Base-by-base conservation (phyloP, 306 rosid genomes). In the Cicer pinnatifidum region DNA sequence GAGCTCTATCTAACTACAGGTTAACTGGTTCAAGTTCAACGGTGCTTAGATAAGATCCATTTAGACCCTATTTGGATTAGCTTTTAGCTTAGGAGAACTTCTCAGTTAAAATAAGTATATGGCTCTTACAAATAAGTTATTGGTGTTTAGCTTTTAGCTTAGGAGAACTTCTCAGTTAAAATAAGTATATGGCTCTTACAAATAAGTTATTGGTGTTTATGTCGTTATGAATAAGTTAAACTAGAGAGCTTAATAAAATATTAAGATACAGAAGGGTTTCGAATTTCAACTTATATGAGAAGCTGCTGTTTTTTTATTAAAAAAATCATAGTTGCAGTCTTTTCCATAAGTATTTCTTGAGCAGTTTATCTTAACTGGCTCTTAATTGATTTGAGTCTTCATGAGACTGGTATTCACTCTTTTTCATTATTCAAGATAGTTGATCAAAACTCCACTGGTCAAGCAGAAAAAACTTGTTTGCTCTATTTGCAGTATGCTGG, bases 341-440 rank as follows among this genome's bases (percentile, higher is more conserved):
- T 41, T 64, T 16, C 8, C 11, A 1, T n/a, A 12, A 11, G 64
- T 58, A 6, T 6, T 11, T 61, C 12, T 62, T 62, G 45, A n/a
- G 48, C 39, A 38, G 68, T 62, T 9, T 62, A 16, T 62, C 47
- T 38, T 12, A 15, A 62, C 48, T 62, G 11, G 68, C 28, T 9
- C 68, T 3, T 62, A 39, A 72, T 72, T 73, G 60, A 44, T 62
- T 43, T 63, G 46, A 69, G 37, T 16, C 37, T 73, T 57, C 40
- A 8, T 37, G 75, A 9, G 45, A 59, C 35, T 44, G 40, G 84
- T 48, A 59, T 52, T 47, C 45, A 74, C 45, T 35, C 48, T 56
- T 67, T 17, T 43, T 28, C 35, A 28, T 28, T 28, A 28, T 28
- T 28, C 35, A 40, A 68, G 44, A 80, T 37, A 20, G 75, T 28